phyloP scores from a whole-genome alignment of 768 basidiomycete genomes.

The Tylopilus rubrobrunneus region DNA sequence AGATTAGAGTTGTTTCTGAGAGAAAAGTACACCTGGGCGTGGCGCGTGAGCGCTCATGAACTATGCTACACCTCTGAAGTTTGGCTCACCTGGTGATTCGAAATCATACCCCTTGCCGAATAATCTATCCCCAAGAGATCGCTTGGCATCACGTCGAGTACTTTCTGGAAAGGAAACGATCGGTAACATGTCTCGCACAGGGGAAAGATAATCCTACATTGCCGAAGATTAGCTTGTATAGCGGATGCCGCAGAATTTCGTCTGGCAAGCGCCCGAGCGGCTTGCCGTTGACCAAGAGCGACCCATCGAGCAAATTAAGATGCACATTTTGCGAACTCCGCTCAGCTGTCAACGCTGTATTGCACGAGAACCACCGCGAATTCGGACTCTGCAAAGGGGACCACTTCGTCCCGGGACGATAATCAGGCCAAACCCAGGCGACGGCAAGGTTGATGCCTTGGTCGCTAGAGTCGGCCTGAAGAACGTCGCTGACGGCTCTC shows the following conservation, averaged over 20 bases:
- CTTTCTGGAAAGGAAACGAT: conserved; percentile 10
- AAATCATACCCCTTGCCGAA: conserved; percentile 15
- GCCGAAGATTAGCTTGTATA: conserved; percentile 21
- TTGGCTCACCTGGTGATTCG: conserved; percentile 16
- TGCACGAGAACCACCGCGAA: conserved; percentile 22
- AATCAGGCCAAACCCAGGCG: conserved; percentile 20
- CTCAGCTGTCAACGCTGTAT: conserved; percentile 3
- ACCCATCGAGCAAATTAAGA: conserved; percentile 23
- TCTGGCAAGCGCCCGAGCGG: conserved; percentile 22
- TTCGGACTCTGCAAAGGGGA: conserved; percentile 1
- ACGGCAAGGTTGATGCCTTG: conserved; percentile 21
- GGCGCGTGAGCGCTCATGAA: not conserved
- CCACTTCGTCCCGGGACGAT: conserved; percentile 25
- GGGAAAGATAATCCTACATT: conserved; percentile 7
- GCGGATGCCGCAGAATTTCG: conserved; percentile 15
- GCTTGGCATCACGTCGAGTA: conserved; percentile 20
- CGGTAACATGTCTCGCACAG: not conserved
- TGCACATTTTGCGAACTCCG: conserved; percentile 21
- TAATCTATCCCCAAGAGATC: conserved; percentile 27
- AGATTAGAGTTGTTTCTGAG: not conserved
- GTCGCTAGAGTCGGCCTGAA: not conserved
- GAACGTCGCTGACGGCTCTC: not conserved
- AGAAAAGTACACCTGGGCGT: conserved; percentile 23
- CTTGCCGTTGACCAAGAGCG: conserved; percentile 26
- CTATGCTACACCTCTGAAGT: not conserved